A percentile compares a stretch with the other conserved stretches of the same genome.
Evolutionary conservation across 2,329 filamentous ascomycete genomes (phyloP).

Genomic region (Fusarium burgessii): DNA sequence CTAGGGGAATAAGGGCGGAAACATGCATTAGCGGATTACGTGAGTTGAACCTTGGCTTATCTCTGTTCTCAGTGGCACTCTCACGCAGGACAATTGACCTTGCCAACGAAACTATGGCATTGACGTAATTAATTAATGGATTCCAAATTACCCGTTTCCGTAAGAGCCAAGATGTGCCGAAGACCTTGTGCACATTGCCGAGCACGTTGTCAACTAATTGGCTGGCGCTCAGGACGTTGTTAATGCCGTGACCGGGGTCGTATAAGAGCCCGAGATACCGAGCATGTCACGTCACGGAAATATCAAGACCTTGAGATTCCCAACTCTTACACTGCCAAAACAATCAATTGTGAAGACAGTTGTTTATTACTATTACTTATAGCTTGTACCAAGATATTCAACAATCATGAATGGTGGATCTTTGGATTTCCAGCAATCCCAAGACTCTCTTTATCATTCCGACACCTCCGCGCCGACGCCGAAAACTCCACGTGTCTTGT

Average conservation of each 20-base stretch:
- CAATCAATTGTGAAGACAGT: neutral
- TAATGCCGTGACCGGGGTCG: conserved; percentile 7
- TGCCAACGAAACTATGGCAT: neutral
- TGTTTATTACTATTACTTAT: neutral
- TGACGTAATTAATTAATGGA: neutral
- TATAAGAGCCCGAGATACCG: conserved; percentile 26
- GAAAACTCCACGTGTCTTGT: conserved; percentile 9
- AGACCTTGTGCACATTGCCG: neutral
- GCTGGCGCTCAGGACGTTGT: neutral
- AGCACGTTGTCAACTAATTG: neutral
- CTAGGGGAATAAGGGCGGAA: neutral
- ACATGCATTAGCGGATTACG: neutral
- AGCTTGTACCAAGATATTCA: too few species aligned
- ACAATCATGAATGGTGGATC: neutral
- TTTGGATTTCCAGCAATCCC: neutral
- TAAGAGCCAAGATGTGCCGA: too few species aligned
- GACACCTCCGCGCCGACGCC: conserved; percentile 3
- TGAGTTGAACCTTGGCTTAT: neutral
- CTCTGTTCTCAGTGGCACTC: neutral
- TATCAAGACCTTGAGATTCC: neutral
- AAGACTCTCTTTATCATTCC: conserved; percentile 18
- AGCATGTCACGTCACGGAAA: neutral
- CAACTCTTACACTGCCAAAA: neutral
- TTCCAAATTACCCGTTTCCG: neutral
- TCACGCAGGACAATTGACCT: neutral